Evolutionary conservation across 176 grass and related monocot genomes (phyloP).

Genomic region (Carex littledalei): DNA sequence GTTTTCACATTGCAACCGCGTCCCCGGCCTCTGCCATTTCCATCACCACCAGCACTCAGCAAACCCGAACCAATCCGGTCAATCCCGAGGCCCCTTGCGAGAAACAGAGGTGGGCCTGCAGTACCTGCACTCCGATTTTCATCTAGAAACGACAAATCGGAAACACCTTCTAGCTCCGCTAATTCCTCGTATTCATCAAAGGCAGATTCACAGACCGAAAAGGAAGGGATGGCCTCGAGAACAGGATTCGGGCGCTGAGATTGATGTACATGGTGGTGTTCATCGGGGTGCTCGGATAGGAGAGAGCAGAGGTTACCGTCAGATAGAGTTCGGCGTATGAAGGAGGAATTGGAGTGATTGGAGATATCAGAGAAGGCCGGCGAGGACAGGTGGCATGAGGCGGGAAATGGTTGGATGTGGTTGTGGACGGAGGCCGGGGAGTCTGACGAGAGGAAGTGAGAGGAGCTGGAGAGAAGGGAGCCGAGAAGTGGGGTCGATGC

Average conservation of each 20-base stretch:
- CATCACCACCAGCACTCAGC: constrained; percentile 5
- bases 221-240: constrained; percentile 47
- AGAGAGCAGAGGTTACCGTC: constrained; percentile 46
- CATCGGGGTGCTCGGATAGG: constrained; percentile 10
- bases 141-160: constrained; percentile 18
- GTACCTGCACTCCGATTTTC: constrained; percentile 16
- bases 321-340: constrained; percentile 52
- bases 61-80: constrained; percentile 64
- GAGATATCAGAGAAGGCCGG: constrained; percentile 20
- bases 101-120: constrained; percentile 57
- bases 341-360: constrained; percentile 15
- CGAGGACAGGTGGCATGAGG: constrained; percentile 36
- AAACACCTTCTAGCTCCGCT: constrained; percentile 19
- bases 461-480: constrained; percentile 42
- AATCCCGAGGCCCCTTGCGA: constrained; percentile 81
- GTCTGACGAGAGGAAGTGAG: constrained; percentile 37
- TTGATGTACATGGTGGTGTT: neutral
- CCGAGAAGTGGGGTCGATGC: constrained; percentile 60
- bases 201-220: constrained; percentile 1
- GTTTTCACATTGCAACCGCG: constrained; percentile 15
- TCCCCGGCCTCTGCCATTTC: constrained; percentile 16
- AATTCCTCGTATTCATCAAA: constrained; percentile 8
- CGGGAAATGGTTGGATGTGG: neutral
- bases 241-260: neutral
- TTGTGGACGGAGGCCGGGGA: constrained; percentile 12